Conservation (phyloP, 495 filamentous ascomycete species). For the Neurospora hispaniola region DNA sequence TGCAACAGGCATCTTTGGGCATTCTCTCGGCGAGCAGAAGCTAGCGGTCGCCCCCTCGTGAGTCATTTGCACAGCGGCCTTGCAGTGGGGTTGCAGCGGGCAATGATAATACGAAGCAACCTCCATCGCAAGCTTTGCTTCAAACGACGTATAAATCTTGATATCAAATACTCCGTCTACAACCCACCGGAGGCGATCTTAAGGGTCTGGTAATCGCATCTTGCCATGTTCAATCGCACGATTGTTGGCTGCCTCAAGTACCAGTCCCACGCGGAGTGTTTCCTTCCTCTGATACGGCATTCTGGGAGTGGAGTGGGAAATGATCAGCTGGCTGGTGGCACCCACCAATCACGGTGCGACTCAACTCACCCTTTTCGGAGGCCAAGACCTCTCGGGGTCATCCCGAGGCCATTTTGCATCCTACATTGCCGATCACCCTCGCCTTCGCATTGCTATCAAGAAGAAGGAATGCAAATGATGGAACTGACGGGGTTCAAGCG, state of each 20-base stretch:
- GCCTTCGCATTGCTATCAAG: background rate
- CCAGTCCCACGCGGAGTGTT: background rate
- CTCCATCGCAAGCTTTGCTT: background rate
- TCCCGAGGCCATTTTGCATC: background rate
- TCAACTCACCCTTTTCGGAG: conserved; percentile 11
- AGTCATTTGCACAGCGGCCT: background rate
- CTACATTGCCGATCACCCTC: conserved; percentile 4
- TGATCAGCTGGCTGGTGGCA: conserved; percentile 19
- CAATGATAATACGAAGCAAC: background rate
- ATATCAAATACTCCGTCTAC: background rate
- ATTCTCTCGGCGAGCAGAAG: background rate
- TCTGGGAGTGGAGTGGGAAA: background rate
- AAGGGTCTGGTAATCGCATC: background rate
- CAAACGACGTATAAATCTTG: background rate
- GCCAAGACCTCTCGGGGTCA: conserved; percentile 21
- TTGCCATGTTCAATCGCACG: background rate
- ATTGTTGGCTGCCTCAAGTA: background rate
- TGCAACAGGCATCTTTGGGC: background rate
- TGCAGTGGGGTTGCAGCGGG: background rate
- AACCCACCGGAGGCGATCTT: background rate
- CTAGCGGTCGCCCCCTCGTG: background rate
- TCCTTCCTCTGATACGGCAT: background rate
- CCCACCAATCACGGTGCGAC: conserved; percentile 18
- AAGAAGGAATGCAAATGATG: background rate
- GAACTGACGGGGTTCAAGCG: background rate